Base-by-base conservation (phyloP, 306 rosid species). In the Alnus rubra region DNA sequence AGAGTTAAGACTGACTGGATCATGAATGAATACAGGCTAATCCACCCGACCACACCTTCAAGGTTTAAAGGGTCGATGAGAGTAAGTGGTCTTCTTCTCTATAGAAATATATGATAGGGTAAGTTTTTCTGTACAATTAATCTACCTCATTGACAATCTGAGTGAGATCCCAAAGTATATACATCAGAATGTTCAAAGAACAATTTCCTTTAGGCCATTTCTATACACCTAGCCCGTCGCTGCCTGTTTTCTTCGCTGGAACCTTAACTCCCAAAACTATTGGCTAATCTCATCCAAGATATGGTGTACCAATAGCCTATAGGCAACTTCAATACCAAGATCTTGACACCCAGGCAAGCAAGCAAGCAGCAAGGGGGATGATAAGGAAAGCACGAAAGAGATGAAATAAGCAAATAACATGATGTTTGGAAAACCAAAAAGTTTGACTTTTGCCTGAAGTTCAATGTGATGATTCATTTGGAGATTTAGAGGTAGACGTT, bases 11-110 rank as follows among this genome's bases (percentile, higher is more conserved):
- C 92, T 0, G 92, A 88, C 12, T 92, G 97, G 97, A 76, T 79
- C 58, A 92, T 90, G 97, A 78, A 81, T 76, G 94, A 92, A 45
- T 90, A 88, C 75, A 86, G 92, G 84, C 84, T 90, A 70, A 76
- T 82, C 2, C 81, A 88, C 65, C 59, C 69, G 42, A 53, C 4
- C 45, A 86, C 65, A 62, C 63, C 92, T 50, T 79, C 92, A 15
- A 82, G 62, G 65, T 76, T 74, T 1, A 85, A 86, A 74, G 88
- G 90, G n/a, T 89, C 93, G 67, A 92, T 92, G 96, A 67, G 93
- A 77, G 97, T 90, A 82, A 84, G 91, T 84, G 13, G 15, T 52
- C 9, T 18, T 23, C 42, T 49, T 2, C 31, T 50, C 19, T 2
- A 63, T 33, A 63, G 10, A 23, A 19, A 19, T 19, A 11, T 11